A percentile compares a stretch with the other conserved stretches of the same genome.
These are phyloP conservation scores for Albizia julibrissin DNA, from an alignment of 306 rosid species.

Conservation along the genomic window DNA sequence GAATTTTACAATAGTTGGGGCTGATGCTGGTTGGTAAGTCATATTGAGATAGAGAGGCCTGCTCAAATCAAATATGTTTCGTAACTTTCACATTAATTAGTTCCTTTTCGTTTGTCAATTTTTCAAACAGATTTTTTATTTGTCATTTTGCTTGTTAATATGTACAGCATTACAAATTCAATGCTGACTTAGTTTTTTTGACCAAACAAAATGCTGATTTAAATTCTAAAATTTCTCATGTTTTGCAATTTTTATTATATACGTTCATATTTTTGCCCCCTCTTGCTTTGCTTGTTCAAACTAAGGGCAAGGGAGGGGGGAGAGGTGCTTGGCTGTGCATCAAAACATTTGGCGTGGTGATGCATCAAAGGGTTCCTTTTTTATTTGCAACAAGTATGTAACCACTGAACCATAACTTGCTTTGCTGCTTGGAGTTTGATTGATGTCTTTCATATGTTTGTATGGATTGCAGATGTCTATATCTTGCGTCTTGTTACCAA, in stretches of 20 bases:
- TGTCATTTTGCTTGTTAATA: neutral
- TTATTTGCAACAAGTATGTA: neutral
- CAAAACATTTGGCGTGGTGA: neutral
- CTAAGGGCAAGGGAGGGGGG: neutral
- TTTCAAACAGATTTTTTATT: neutral
- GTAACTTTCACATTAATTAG: neutral
- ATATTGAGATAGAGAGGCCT: slow-evolving; percentile 8
- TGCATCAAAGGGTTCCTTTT: neutral
- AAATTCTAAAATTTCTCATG: neutral
- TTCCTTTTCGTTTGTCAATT: neutral
- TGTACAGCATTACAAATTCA: neutral
- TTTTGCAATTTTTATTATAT: neutral
- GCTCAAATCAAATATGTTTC: neutral
- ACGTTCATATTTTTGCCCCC: neutral
- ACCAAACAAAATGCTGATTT: neutral
- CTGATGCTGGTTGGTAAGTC: slow-evolving; percentile 27
- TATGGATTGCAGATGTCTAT: neutral
- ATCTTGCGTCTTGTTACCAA: slow-evolving; percentile 2
- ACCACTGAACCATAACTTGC: neutral
- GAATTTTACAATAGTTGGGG: neutral
- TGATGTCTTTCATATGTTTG: neutral
- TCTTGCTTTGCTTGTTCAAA: neutral
- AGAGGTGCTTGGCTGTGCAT: neutral
- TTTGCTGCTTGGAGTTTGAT: neutral
- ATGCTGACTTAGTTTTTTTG: neutral